Evolutionary conservation across 371 early-diverging fungal species (phyloP), one percentile per base, ranked within the genome.

Genomic region (Syncephalis plumigaleata): DNA sequence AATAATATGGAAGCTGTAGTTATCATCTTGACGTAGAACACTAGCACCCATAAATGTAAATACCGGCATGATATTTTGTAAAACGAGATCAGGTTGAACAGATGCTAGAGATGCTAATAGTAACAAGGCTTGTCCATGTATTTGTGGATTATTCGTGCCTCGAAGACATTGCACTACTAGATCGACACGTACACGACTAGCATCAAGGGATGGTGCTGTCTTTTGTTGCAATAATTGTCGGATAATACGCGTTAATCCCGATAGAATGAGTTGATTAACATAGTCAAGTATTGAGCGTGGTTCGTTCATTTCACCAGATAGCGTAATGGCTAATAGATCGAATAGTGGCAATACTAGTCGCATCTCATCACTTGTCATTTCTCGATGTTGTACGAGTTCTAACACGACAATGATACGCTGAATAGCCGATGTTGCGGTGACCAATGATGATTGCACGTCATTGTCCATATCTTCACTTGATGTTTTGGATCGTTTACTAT

Each of bases 41-140:
- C 85, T 91, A 43, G 87, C 87, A n/a, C 94, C 93, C 95, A 96
- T 91, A 57, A 94, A 94, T 7, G 93, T 96, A 57, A 96, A 94
- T 24, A 94, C 78, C 17, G 91, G 87, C 86, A 96, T 91, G 46
- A 91, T 83, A 60, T 89, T 84, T 54, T 84, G 74, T 42, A 96
- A 65, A 9, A 96, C 92, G 45, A 67, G 69, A 42, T 90, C 83
- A 1, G 92, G 87, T 54, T 75, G 80, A 49, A 81, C 60, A 9
- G 74, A 65, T 0, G 90, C 91, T 42, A 93, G 76, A 15, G 87
- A 79, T 0, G 93, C 84, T 75, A 96, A 74, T 44, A 96, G 64
- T 36, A 89, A 62, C 38, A 96, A 70, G 9, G 87, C 75, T 50
- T 84, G 79, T 64, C 86, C 88, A 63, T 91, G 91, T 1, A 91